These are phyloP conservation scores for Tubosaeta brunneosetosa DNA, from an alignment of 768 basidiomycete species.

Conservation along the genomic window DNA sequence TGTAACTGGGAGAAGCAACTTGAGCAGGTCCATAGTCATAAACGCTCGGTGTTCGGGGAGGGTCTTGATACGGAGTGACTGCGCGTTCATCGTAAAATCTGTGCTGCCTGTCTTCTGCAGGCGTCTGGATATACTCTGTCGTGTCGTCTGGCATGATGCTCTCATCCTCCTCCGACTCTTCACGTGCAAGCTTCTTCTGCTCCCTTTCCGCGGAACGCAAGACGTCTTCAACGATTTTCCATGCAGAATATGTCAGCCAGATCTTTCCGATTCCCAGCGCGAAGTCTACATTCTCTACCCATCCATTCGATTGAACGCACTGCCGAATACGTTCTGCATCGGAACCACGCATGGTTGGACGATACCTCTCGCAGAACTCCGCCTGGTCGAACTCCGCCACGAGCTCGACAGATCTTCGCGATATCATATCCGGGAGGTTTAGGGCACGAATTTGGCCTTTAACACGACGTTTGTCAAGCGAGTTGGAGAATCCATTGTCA, in stretches of 20 bases:
- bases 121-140: conserved; percentile 36
- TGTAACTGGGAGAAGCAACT: conserved; percentile 20
- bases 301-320: conserved; percentile 47
- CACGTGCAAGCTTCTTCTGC: conserved; percentile 36
- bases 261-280: conserved; percentile 48
- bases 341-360: conserved; percentile 46
- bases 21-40: conserved; percentile 25
- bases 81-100: conserved; percentile 31
- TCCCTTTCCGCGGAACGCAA: conserved; percentile 50
- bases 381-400: conserved; percentile 44
- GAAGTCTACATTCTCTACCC: conserved; percentile 53
- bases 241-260: conserved; percentile 52
- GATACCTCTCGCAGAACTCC: conserved; percentile 51
- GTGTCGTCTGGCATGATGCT: conserved; percentile 38
- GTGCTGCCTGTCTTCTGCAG: conserved; percentile 27
- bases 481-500: conserved; percentile 58
- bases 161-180: conserved; percentile 43
- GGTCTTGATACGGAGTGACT: conserved; percentile 27
- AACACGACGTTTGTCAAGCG: conserved; percentile 59
- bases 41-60: conserved; percentile 26
- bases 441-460: conserved; percentile 52
- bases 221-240: conserved; percentile 59
- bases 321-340: conserved; percentile 45
- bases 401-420: conserved; percentile 47
- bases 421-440: conserved; percentile 49